phyloP scores from a whole-genome alignment of 306 rosid species.

The Cicer pinnatifidum region DNA sequence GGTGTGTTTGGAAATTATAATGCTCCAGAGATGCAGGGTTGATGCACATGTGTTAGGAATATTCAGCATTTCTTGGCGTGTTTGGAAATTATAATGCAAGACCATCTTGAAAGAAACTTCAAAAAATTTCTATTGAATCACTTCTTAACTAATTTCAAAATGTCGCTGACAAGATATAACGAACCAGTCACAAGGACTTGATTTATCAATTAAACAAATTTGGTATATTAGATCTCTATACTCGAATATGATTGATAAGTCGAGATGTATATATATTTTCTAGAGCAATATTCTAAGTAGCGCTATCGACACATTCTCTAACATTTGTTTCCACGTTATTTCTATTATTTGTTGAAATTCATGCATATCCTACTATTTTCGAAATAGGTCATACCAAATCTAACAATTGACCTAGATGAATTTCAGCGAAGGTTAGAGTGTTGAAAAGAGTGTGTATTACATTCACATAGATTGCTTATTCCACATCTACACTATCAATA shows the following conservation, averaged over 20 bases:
- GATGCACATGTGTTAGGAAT: conserved; percentile 4
- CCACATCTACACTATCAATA: background rate
- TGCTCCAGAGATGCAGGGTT: conserved; percentile 23
- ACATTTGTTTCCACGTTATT: background rate
- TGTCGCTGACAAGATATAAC: conserved; percentile 93
- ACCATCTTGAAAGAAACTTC: conserved; percentile 36
- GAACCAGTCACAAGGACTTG: conserved; percentile 98
- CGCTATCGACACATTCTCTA: background rate
- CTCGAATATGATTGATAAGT: background rate
- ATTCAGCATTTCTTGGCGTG: conserved; percentile 21
- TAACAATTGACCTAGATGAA: background rate
- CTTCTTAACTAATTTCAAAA: conserved; percentile 73
- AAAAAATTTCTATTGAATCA: conserved; percentile 44
- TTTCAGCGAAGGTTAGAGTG: background rate
- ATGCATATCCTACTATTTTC: background rate
- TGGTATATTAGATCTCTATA: conserved; percentile 20
- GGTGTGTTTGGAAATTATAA: too few species aligned
- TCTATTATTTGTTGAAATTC: background rate
- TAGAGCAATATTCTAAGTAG: background rate
- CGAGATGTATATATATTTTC: background rate
- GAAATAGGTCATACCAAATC: background rate
- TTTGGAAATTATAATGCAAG: conserved; percentile 11
- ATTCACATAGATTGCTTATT: too few species aligned
- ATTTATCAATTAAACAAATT: conserved; percentile 40
- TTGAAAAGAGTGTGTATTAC: background rate